Evolutionary conservation across 208 protist genomes (phyloP), one percentile per base, ranked within the genome.

Genomic region (Wallacemonas sp.): DNA sequence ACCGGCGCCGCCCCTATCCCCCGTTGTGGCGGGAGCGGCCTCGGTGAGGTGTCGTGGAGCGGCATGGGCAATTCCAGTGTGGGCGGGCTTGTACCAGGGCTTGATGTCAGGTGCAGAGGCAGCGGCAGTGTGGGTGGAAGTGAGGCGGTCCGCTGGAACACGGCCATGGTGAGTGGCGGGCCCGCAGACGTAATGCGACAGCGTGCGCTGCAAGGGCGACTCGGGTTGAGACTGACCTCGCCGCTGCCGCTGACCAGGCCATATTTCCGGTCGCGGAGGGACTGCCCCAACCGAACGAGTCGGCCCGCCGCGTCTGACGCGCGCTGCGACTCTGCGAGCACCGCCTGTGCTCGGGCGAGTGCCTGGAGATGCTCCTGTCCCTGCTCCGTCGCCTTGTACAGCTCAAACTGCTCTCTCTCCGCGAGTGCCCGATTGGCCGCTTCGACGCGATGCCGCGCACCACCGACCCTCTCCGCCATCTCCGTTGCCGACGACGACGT

Each of bases 401-500:
- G 42, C 61, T 91, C 84, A 68, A 90, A 94, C 17, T 83, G 82
- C 61, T 54, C 68, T 17, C 65, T 68, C 63, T 68, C 63, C 45
- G 21, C 30, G 15, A 41, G 39, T n/a, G n/a, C n/a, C n/a, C n/a
- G n/a, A n/a, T n/a, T n/a, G n/a, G n/a, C n/a, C n/a, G n/a, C n/a
- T n/a, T n/a, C n/a, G n/a, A n/a, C n/a, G n/a, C n/a, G n/a, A n/a
- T n/a, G n/a, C n/a, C n/a, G n/a, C n/a, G n/a, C n/a, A n/a, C n/a
- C n/a, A n/a, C n/a, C n/a, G n/a, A n/a, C n/a, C n/a, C n/a, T n/a
- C n/a, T n/a, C n/a, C n/a, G n/a, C n/a, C n/a, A n/a, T n/a, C n/a
- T n/a, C n/a, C n/a, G n/a, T n/a, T n/a, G n/a, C n/a, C n/a, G n/a
- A n/a, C n/a, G n/a, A n/a, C n/a, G n/a, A n/a, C n/a, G n/a, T n/a